phyloP scores from a whole-genome alignment of 805 yeast genomes.

The Saccharomycopsis fermentans region DNA sequence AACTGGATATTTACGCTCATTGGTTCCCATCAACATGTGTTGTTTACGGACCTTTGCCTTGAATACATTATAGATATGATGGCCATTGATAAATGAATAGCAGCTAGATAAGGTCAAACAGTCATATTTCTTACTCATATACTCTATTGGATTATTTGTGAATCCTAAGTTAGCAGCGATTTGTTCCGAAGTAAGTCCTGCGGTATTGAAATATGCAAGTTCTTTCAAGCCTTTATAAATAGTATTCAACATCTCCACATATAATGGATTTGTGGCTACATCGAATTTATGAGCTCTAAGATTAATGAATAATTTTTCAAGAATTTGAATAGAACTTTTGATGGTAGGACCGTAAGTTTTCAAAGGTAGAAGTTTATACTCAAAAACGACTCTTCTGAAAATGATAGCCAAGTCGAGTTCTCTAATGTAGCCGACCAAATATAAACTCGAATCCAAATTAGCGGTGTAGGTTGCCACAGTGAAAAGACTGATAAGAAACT shows the following conservation, averaged over 20 bases:
- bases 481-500: slow-evolving; percentile 3
- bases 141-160: slow-evolving; percentile 33
- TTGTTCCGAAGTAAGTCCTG: slow-evolving; percentile 6
- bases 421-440: not conserved
- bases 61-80: not conserved
- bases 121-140: slow-evolving; percentile 32
- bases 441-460: not conserved
- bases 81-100: not conserved
- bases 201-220: not conserved
- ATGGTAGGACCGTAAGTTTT: not conserved
- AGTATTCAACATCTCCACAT: not conserved
- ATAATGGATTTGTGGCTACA: not conserved
- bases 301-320: not conserved
- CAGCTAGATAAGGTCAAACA: slow-evolving; percentile 1
- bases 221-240: slow-evolving; percentile 3
- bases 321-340: not conserved
- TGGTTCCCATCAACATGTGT: slow-evolving; percentile 1
- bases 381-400: slow-evolving; percentile 1
- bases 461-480: not conserved
- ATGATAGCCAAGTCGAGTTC: not conserved
- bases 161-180: slow-evolving; percentile 37
- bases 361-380: slow-evolving; percentile 5
- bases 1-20: slow-evolving; percentile 6
- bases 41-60: slow-evolving; percentile 5
- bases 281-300: not conserved